Conservation (phyloP, 257 asterid genomes). For the Rubia yunnanensis region DNA sequence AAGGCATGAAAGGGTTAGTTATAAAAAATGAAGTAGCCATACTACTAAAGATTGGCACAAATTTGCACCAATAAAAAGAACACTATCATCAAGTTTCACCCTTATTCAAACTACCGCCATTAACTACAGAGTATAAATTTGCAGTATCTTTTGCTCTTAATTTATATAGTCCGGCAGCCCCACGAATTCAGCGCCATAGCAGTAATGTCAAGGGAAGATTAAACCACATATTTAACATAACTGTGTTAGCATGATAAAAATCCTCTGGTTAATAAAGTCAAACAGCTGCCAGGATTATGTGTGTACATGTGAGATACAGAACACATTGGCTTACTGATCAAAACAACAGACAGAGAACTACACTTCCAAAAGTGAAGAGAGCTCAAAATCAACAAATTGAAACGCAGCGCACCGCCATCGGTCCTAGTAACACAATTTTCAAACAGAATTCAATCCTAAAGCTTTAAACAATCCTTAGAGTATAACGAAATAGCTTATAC, state of each 20-base stretch:
- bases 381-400: no score
- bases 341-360: background rate
- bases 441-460: no score
- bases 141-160: background rate
- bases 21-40: constrained; percentile 6
- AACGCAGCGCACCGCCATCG: no score
- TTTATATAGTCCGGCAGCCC: background rate
- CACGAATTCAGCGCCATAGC: background rate
- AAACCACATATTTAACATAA: background rate
- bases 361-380: background rate
- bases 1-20: background rate
- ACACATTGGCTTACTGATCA: background rate
- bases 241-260: background rate
- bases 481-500: no score
- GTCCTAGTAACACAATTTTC: no score
- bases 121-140: background rate
- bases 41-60: no score
- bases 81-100: background rate
- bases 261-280: background rate
- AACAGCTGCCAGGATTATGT: background rate
- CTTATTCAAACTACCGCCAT: no score
- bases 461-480: no score
- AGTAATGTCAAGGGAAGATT: no score
- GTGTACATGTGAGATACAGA: no score
- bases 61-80: no score